Evolutionary conservation across 23 red algal species (phyloP).

Genomic region (Chondrus crispus): DNA sequence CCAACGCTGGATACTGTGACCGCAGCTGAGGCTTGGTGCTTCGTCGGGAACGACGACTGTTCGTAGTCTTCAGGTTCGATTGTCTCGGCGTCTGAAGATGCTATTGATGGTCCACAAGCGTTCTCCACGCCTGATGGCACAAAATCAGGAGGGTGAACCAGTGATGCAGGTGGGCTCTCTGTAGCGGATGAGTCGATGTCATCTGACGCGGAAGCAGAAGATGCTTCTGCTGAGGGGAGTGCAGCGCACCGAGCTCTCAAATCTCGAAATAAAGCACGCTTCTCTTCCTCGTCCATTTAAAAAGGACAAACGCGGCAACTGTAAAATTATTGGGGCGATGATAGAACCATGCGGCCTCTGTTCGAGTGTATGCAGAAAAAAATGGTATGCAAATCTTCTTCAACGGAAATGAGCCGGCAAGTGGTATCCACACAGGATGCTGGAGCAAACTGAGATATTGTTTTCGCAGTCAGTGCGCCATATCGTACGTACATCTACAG

Average conservation of each 20-base stretch:
- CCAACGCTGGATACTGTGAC: background rate
- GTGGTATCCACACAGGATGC: too few relatives aligned
- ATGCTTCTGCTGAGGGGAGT: background rate
- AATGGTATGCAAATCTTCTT: too few relatives aligned
- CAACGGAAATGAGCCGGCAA: too few relatives aligned
- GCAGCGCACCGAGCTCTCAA: background rate
- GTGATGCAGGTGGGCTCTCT: background rate
- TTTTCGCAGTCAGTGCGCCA: too few relatives aligned
- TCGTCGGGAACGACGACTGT: background rate
- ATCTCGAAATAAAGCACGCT: conserved; percentile 26
- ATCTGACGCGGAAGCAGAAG: background rate
- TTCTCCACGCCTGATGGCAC: background rate
- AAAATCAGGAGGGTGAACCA: background rate
- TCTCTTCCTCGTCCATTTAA: conserved; percentile 55
- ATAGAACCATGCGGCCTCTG: too few relatives aligned
- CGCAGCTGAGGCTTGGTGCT: background rate
- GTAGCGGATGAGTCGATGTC: background rate
- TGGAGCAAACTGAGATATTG: too few relatives aligned
- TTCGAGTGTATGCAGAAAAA: too few relatives aligned
- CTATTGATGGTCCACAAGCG: background rate
- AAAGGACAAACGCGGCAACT: too few relatives aligned
- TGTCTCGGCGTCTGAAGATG: conserved; percentile 50
- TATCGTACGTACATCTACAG: too few relatives aligned
- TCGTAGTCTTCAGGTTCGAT: conserved; percentile 21
- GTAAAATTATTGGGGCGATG: too few relatives aligned